phyloP scores from a whole-genome alignment of 768 basidiomycete species.

The Pisolithus microcarpus region DNA sequence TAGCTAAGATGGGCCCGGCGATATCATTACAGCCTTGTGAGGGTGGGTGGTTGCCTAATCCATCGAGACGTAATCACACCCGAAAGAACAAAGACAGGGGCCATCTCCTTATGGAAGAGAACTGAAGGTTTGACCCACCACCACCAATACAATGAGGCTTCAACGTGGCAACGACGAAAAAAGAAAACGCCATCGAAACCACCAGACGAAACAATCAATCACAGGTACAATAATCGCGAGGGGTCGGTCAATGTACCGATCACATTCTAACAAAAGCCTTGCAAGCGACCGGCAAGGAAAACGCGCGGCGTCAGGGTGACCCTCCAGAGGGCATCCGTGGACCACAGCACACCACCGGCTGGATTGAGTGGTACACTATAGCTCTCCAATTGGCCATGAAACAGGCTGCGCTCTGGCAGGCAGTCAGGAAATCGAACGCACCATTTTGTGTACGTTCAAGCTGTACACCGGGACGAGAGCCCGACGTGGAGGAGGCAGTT shows the following conservation, averaged over 20 bases:
- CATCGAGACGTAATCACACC: constrained; percentile 28
- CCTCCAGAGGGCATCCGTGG: background rate
- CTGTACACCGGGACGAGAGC: background rate
- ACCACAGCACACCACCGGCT: too few relatives aligned
- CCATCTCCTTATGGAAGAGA: constrained; percentile 11
- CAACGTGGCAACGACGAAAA: constrained; percentile 16
- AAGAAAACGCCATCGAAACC: background rate
- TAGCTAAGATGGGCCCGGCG: constrained; percentile 24
- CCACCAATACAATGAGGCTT: constrained; percentile 11
- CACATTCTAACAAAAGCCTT: background rate
- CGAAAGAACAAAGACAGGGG: constrained; percentile 14
- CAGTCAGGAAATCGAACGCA: background rate
- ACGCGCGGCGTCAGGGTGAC: background rate
- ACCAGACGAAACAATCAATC: background rate
- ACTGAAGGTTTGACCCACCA: background rate
- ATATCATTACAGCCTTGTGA: constrained; percentile 19
- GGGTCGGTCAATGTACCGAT: background rate
- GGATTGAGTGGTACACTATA: too few relatives aligned
- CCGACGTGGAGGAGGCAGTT: background rate
- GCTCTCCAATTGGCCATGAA: too few relatives aligned
- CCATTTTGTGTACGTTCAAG: background rate
- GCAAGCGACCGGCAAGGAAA: background rate
- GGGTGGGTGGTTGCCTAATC: constrained; percentile 28
- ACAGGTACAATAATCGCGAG: constrained; percentile 6
- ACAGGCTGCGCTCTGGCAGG: background rate